Conservation (phyloP, 2,329 filamentous ascomycete genomes). For the Exophiala phaeomuriformis region DNA sequence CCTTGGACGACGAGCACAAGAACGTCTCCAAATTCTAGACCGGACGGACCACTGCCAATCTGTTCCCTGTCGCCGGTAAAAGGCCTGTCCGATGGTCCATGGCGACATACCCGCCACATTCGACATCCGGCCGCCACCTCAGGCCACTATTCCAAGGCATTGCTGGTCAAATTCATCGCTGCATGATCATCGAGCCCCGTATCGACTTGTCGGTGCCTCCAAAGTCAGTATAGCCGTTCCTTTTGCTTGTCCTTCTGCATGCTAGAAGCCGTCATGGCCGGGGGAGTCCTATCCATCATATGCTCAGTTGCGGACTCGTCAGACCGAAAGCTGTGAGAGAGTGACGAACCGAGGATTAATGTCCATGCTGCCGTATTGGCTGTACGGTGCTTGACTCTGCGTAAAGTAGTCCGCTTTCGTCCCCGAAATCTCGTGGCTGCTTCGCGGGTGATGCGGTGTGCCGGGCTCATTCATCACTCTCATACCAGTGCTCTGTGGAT, state of each 20-base stretch:
- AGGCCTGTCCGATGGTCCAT: too few species aligned
- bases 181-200: too few species aligned
- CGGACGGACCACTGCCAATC: too few species aligned
- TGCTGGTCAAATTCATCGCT: too few species aligned
- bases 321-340: slow-evolving; percentile 26
- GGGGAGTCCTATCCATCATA: slow-evolving; percentile 19
- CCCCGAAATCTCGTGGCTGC: slow-evolving; percentile 15
- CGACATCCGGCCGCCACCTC: too few species aligned
- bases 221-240: slow-evolving; percentile 13
- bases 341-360: slow-evolving; percentile 28
- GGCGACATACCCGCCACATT: too few species aligned
- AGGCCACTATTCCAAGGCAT: too few species aligned
- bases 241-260: slow-evolving; percentile 15
- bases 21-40: too few species aligned
- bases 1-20: too few species aligned
- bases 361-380: slow-evolving; percentile 24
- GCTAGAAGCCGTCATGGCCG: slow-evolving; percentile 5
- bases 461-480: slow-evolving; percentile 17
- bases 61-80: too few species aligned
- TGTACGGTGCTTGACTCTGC: slow-evolving; percentile 21
- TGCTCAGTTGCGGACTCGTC: slow-evolving; percentile 23
- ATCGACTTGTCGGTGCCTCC: slow-evolving; percentile 9
- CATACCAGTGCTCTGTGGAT: slow-evolving; percentile 16
- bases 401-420: slow-evolving; percentile 25
- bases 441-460: slow-evolving; percentile 12